phyloP scores from a whole-genome alignment of 202 grass and related monocot species.

The Saccharum hybrid region DNA sequence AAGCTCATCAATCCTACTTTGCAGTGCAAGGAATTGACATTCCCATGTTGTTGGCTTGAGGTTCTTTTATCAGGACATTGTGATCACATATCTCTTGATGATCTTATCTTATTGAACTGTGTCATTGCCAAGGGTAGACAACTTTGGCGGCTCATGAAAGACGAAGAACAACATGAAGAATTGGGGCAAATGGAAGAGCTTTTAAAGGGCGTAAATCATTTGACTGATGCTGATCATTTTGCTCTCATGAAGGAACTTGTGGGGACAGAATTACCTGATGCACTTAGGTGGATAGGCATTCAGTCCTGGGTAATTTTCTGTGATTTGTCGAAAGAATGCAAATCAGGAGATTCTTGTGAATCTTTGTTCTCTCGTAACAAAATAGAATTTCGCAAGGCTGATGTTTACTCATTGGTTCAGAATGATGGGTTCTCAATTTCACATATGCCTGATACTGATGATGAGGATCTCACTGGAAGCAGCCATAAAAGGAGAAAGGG shows the following conservation, averaged over 20 bases:
- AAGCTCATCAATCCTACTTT: conserved; percentile 50
- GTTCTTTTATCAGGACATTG: conserved; percentile 58
- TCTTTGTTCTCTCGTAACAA: conserved; percentile 62
- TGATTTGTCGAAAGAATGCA: conserved; percentile 74
- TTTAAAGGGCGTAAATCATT: conserved; percentile 41
- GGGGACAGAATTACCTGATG: conserved; percentile 55
- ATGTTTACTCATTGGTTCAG: conserved; percentile 68
- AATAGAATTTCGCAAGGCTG: conserved; percentile 76
- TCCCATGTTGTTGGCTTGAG: conserved; percentile 81
- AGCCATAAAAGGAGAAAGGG: conserved; percentile 69
- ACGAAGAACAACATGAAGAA: conserved; percentile 81
- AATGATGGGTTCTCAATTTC: conserved; percentile 42
- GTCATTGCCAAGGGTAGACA: conserved; percentile 76
- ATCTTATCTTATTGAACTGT: conserved; percentile 79
- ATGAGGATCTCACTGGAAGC: conserved; percentile 41
- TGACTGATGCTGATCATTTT: conserved; percentile 69
- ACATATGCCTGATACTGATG: conserved; percentile 42
- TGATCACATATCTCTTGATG: conserved; percentile 61
- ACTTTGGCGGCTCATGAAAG: conserved; percentile 67
- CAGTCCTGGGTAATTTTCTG: conserved; percentile 77
- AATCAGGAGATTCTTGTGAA: conserved; percentile 65
- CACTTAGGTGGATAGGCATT: conserved; percentile 72
- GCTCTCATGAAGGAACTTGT: conserved; percentile 63
- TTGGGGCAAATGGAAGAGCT: conserved; percentile 51
- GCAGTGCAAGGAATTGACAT: conserved; percentile 65